phyloP scores from a whole-genome alignment of 257 asterid genomes.

The Solanum pinnatisectum region DNA sequence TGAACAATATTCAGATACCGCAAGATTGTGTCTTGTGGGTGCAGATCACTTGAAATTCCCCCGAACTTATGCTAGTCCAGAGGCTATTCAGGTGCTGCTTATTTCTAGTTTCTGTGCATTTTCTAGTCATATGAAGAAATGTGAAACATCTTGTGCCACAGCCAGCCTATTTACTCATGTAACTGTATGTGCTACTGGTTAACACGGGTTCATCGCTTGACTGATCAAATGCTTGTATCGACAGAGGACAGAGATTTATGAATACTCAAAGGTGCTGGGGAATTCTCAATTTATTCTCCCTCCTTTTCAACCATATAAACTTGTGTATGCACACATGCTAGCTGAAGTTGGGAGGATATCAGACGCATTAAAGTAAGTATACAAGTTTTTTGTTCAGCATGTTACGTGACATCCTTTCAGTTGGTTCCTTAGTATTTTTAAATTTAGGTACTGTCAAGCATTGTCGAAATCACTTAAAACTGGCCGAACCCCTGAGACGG shows the following conservation, averaged over 20 bases:
- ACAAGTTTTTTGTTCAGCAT: not conserved
- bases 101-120: not conserved
- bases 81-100: constrained; percentile 83
- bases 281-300: constrained; percentile 88
- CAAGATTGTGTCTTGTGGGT: constrained; percentile 93
- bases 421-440: constrained; percentile 5
- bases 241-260: constrained; percentile 96
- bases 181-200: not conserved
- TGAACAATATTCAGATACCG: constrained; percentile 76
- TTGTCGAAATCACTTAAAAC: constrained; percentile 70
- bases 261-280: constrained; percentile 84
- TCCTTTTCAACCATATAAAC: constrained; percentile 93
- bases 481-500: constrained; percentile 81
- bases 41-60: constrained; percentile 94
- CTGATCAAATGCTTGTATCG: constrained; percentile 5
- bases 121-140: not conserved
- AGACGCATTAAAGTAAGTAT: constrained; percentile 70
- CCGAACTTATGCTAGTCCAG: constrained; percentile 89
- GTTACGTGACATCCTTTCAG: not conserved
- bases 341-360: constrained; percentile 95
- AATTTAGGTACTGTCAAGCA: constrained; percentile 86
- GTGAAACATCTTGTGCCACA: not conserved
- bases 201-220: not conserved
- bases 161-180: not conserved
- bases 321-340: constrained; percentile 83